Conservation (phyloP, 1,284 basidiomycete genomes). For the Ceratobasidium sp. region DNA sequence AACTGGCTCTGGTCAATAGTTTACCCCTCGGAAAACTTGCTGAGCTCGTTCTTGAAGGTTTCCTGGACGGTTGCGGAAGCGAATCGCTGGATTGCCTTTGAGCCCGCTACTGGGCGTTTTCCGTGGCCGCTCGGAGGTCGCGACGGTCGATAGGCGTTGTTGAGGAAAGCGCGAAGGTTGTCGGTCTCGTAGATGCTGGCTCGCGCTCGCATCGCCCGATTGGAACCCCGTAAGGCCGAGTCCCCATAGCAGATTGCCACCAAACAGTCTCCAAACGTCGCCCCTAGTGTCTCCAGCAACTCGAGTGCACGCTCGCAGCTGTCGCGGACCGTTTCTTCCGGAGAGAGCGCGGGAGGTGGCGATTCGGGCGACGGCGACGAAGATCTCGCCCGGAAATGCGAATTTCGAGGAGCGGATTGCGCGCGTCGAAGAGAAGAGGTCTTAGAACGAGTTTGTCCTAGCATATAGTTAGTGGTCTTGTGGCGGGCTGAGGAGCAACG, state of each 20-base stretch:
- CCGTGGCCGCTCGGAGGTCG: not conserved
- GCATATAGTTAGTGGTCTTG: too few species aligned
- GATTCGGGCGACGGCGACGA: too few species aligned
- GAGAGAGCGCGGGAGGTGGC: too few species aligned
- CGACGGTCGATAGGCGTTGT: not conserved
- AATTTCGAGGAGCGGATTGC: too few species aligned
- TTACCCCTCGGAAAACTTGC: not conserved
- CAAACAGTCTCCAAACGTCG: not conserved
- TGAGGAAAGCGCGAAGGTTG: not conserved
- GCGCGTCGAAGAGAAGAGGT: too few species aligned
- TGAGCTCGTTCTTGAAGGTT: not conserved
- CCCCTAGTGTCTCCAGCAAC: not conserved
- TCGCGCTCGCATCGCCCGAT: not conserved
- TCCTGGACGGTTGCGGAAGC: not conserved
- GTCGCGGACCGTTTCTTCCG: too few species aligned
- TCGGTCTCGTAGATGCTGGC: not conserved
- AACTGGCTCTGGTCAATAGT: not conserved
- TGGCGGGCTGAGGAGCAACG: too few species aligned
- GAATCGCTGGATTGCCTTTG: not conserved
- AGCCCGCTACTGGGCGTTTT: not conserved
- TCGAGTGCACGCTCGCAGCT: not conserved
- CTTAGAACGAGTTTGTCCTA: too few species aligned
- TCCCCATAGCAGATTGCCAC: not conserved
- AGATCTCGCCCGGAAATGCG: too few species aligned
- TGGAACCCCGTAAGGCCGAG: too few species aligned